Evolutionary conservation across 2,329 filamentous ascomycete species (phyloP), one percentile per base, ranked within the genome.

Genomic region (Tolypocladium guangdongense): DNA sequence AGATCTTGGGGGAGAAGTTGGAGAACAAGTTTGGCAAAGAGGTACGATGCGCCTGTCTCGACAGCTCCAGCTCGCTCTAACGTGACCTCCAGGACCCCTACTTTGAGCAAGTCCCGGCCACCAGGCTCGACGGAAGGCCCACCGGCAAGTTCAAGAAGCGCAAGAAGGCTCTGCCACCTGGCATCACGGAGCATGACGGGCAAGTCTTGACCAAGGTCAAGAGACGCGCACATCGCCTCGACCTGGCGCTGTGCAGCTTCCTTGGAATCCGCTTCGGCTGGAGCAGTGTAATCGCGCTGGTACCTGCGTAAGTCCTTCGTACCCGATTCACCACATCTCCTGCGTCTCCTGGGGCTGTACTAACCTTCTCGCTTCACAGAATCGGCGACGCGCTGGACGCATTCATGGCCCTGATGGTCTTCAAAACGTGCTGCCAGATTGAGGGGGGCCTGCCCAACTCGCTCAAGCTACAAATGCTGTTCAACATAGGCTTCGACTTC

Each of bases 201-300:
- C 79, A 86, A 58, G 77, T 96, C 60, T 82, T 97, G 58, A 95
- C 87, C 61, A 87, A 86, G 62, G 89, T 95, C 61, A 92, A 95
- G 69, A 81, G 86, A 62, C 80, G 87, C 55, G 90, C 93, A 36
- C 95, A 96, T 71, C 80, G 83, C 38, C 81, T 96, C 30, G 93
- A 97, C 69, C 87, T 90, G 75, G 82, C 80, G 53, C 80, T 96
- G 7, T 95, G 92, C 74, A 90, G 81, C 64, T 81, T 89, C 64
- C 81, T 87, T 58, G 90, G 90, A 45, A 78, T 95, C 55, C 82
- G 85, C 54, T 91, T 97, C 65, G 93, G 93, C 52, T 96, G 90
- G 90, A 83, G 88, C 51, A 87, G 86, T 61, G 80, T 96, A 54
- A 88, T 97, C 62, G 93, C 86, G 16, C 66, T 97, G 8, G 70